A percentile compares a stretch with the other conserved stretches of the same genome.
Conservation (phyloP, 208 protist genomes). For the Entamoeba dispar region DNA sequence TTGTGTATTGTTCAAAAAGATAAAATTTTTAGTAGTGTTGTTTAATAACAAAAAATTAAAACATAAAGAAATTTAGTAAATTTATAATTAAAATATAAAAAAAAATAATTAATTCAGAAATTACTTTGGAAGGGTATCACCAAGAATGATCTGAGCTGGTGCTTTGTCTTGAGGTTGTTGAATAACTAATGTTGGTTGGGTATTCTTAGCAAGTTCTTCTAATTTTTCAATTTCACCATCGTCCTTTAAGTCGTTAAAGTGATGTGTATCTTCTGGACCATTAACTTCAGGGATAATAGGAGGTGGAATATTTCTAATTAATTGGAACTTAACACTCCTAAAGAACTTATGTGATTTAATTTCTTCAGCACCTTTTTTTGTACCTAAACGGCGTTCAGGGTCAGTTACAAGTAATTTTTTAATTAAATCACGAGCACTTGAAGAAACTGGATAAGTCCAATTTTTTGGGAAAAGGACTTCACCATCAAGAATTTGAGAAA, state of each 20-base stretch:
- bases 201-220: neutral
- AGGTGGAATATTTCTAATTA: neutral
- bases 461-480: neutral
- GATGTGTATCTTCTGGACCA: neutral
- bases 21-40: no score
- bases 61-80: no score
- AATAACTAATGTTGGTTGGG: neutral
- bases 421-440: neutral
- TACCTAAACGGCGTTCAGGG: neutral
- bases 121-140: neutral
- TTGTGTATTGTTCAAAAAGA: no score
- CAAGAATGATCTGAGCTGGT: neutral
- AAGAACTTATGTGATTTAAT: slow-evolving; percentile 20
- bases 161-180: neutral
- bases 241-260: neutral
- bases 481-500: neutral
- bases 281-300: neutral
- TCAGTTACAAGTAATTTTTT: neutral
- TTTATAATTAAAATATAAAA: no score
- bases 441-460: neutral
- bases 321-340: neutral
- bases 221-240: neutral
- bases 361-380: neutral
- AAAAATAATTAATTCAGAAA: neutral
- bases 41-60: no score